Conservation (phyloP, 2,329 filamentous ascomycete species). For the Chaetothyriales sp. region DNA sequence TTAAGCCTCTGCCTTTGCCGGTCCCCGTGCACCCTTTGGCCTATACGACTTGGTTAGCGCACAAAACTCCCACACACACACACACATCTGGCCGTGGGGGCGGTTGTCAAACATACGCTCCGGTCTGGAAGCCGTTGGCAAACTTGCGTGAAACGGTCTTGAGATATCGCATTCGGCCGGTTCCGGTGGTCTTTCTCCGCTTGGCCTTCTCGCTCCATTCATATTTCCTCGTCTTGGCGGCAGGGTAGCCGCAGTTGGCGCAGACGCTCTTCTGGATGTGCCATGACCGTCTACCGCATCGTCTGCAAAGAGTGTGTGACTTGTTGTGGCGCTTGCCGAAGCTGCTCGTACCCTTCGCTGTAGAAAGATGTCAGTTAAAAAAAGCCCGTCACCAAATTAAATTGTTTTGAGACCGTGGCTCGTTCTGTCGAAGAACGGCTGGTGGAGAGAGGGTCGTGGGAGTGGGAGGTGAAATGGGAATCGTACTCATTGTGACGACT, state of each 20-base stretch:
- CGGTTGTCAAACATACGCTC: slow-evolving; percentile 26
- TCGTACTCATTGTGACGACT: slow-evolving; percentile 7
- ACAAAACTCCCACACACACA: too few relatives aligned
- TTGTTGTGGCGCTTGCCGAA: slow-evolving; percentile 85
- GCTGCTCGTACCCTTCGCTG: slow-evolving; percentile 53
- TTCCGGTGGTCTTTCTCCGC: slow-evolving; percentile 98
- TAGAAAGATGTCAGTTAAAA: slow-evolving; percentile 27
- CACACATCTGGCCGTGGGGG: too few relatives aligned
- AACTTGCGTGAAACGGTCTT: slow-evolving; percentile 84
- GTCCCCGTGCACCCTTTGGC: slow-evolving; percentile 69
- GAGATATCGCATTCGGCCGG: slow-evolving; percentile 89
- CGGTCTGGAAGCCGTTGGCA: slow-evolving; percentile 95
- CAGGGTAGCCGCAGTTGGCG: slow-evolving; percentile 87
- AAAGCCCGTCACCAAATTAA: slow-evolving; percentile 29
- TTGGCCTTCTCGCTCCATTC: slow-evolving; percentile 99
- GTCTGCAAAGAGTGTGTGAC: slow-evolving; percentile 95
- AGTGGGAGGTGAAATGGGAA: not conserved
- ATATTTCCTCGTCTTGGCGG: slow-evolving; percentile 95
- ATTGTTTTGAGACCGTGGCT: too few relatives aligned
- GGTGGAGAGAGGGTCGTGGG: not conserved
- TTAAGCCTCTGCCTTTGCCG: slow-evolving; percentile 29
- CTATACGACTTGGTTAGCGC: slow-evolving; percentile 17
- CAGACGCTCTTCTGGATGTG: slow-evolving; percentile 99
- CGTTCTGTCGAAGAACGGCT: not conserved
- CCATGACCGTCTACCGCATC: slow-evolving; percentile 70